Evolutionary conservation across 2,329 filamentous ascomycete genomes (phyloP), one percentile per base, ranked within the genome.

Genomic region (Talaromyces piceae): DNA sequence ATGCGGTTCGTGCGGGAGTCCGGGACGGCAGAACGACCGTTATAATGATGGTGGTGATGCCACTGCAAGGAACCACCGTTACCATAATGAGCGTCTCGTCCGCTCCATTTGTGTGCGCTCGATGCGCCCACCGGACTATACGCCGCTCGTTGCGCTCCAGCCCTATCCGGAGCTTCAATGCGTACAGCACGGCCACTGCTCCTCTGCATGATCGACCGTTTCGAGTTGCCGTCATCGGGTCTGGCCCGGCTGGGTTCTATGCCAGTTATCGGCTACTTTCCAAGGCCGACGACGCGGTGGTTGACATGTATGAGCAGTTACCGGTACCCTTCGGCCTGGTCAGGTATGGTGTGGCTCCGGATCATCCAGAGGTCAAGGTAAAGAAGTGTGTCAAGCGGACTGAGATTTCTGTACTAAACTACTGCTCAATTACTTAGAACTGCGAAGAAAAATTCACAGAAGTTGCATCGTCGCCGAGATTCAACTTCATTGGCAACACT

Each of bases 311-410:
- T 65, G 93, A 98, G 71, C 83, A 88, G 25, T 73, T 97, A 33
- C 93, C 93, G 0, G 90, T 95, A 3, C 93, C 93, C 0, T 98
- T 88, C 65, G 93, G 93, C 1, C 78, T 98, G 50, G 91, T 95
- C 46, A 80, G 93, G 50, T 95, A 93, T 64, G 93, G 93, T 7
- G 93, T 98, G 53, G 94, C 93, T n/a, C 93, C 93, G 4, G 93
- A 98, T 67, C 93, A 98, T 70, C 91, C 93, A 0, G 91, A 98
- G 73, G 93, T 98, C 59, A 98, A 98, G 82, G 89, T 93, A 48
- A 12, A 23, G 11, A 13, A 11, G 3, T 27, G 6, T 20, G 18
- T 11, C n/a, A n/a, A n/a, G 20, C 6, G 3, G 27, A 16, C 31
- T 39, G 18, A 49, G 13, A 22, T 41, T n/a, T 16, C 7, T 25